Conservation (phyloP, 495 filamentous ascomycete species). For the Sabuloglossum arenarium region DNA sequence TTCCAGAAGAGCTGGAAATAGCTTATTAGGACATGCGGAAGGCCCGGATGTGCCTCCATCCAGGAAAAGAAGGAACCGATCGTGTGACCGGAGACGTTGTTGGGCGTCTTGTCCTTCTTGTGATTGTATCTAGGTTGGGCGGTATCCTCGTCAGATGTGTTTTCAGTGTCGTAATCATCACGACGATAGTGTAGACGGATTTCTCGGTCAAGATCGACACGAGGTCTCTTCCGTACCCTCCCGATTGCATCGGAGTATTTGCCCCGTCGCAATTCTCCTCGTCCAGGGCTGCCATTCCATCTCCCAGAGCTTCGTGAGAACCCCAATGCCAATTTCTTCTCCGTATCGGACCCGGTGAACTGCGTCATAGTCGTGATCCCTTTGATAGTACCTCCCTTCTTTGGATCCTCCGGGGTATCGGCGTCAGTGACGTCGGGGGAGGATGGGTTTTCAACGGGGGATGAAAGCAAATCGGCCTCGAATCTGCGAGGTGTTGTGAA, state of each 20-base stretch:
- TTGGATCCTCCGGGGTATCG: slow-evolving; percentile 37
- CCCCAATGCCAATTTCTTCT: slow-evolving; percentile 10
- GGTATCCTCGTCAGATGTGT: slow-evolving; percentile 20
- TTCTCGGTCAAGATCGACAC: slow-evolving; percentile 25
- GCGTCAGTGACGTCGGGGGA: slow-evolving; percentile 52
- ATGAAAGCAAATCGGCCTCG: slow-evolving; percentile 41
- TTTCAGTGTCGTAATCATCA: slow-evolving; percentile 41
- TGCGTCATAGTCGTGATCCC: slow-evolving; percentile 15
- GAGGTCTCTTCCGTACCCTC: slow-evolving; percentile 31
- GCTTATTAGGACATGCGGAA: slow-evolving; percentile 70
- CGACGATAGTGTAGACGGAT: slow-evolving; percentile 20
- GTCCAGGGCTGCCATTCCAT: slow-evolving; percentile 21
- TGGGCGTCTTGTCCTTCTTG: background rate
- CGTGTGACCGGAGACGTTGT: slow-evolving; percentile 3
- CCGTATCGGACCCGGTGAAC: slow-evolving; percentile 9
- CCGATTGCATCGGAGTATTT: slow-evolving; percentile 32
- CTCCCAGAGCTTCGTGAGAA: background rate
- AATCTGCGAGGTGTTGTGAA: slow-evolving; percentile 67
- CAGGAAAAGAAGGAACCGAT: slow-evolving; percentile 40
- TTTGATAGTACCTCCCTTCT: background rate
- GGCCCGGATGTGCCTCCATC: slow-evolving; percentile 57
- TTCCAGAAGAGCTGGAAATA: slow-evolving; percentile 74
- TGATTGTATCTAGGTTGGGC: background rate
- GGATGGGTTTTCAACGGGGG: slow-evolving; percentile 55
- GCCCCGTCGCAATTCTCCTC: slow-evolving; percentile 33